Base-by-base conservation (phyloP, 306 rosid genomes). In the Luffa aegyptiaca region DNA sequence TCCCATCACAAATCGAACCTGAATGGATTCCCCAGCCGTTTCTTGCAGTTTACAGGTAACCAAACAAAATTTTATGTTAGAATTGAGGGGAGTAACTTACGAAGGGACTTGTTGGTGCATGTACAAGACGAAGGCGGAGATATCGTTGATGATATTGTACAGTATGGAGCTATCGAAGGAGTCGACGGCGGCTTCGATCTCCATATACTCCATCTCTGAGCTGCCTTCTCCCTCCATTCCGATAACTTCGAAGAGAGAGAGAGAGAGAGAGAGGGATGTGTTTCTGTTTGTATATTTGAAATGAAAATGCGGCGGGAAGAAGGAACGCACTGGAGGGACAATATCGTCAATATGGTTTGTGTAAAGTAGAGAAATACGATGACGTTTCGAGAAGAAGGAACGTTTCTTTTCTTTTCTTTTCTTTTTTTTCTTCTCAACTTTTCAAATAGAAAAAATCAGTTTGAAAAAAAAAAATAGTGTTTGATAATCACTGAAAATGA, bases 71-170 rank as follows among this genome's bases (percentile, higher is more conserved):
- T 26, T 26, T 26, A 31, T 6, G 65, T 10, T 51, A 20, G 83
- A 44, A 80, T 17, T 37, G 44, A 77, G 44, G 10, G 45, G 52
- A 12, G 17, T 6, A 73, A 86, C 85, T 77, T 92, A 92, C 97
- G 90, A 85, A 80, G 97, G 99, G 87, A 91, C 88, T 87, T 95
- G 97, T 78, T 92, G 97, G 84, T 95, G 92, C 99, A 91, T 95
- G 84, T 84, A 91, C 45, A 95, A 93, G 5, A 90, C 88, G 79
- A 90, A 91, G 26, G 89, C 90, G 45, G 90, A 82, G 79, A 91
- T 85, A 77, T 93, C 99, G 79, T 84, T 81, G 81, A 95, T 59
- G 83, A 87, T 64, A 81, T 93, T 97, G 75, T 92, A 95, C 82
- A 92, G 82, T 11, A 80, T 48, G 45, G 93, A 84, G 68, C 78